Conservation (phyloP, 1,284 basidiomycete genomes). For the Vanrija sp. region DNA sequence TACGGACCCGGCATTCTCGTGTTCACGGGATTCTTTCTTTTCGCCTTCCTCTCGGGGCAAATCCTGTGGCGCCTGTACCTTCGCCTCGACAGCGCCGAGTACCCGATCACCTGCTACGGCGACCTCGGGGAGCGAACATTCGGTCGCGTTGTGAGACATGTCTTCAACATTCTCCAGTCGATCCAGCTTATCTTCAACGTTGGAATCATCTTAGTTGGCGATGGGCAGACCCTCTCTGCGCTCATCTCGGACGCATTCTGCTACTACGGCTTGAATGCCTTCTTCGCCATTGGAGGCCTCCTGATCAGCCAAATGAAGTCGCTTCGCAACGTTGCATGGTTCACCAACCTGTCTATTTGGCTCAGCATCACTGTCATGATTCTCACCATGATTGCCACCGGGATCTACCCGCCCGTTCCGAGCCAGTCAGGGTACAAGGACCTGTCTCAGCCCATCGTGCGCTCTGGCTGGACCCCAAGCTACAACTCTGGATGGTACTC, state of each 20-base stretch:
- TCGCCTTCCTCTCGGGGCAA: constrained; percentile 16
- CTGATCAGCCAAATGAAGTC: constrained; percentile 13
- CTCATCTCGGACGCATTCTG: constrained; percentile 15
- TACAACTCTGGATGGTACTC: constrained; percentile 50
- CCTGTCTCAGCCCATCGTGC: constrained; percentile 52
- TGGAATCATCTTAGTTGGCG: constrained; percentile 9
- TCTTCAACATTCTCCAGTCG: constrained; percentile 13
- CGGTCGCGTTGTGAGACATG: constrained; percentile 5
- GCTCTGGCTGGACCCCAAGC: constrained; percentile 50
- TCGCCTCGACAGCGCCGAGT: constrained; percentile 16
- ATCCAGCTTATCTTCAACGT: constrained; percentile 14
- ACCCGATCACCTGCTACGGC: constrained; percentile 17
- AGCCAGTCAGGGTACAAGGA: constrained; percentile 47
- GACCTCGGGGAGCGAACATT: constrained; percentile 19
- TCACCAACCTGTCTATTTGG: constrained; percentile 10
- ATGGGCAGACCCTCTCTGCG: constrained; percentile 4
- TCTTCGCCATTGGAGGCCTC: constrained; percentile 8
- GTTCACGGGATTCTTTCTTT: constrained; percentile 15
- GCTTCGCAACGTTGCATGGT: constrained; percentile 10
- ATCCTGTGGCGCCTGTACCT: constrained; percentile 22
- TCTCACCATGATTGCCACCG: constrained; percentile 8
- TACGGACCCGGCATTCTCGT: constrained; percentile 27
- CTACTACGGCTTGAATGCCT: constrained; percentile 6
- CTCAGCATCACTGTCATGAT: constrained; percentile 9
- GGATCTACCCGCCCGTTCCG: constrained; percentile 47